Base-by-base conservation (phyloP, 805 yeast genomes). In the Spathaspora boniae region DNA sequence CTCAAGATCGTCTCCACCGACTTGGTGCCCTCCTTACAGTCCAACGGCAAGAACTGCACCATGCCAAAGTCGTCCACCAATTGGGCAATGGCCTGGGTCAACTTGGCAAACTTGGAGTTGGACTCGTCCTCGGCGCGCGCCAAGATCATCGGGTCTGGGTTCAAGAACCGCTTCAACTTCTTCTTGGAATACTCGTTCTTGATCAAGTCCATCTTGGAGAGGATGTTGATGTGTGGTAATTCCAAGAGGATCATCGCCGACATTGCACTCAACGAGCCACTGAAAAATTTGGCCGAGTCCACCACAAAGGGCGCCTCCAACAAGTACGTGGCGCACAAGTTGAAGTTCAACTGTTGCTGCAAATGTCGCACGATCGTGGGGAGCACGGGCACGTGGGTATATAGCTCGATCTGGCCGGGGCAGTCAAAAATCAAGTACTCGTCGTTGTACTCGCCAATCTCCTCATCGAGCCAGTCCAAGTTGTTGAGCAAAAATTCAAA, bases 211-310 rank as follows among this genome's bases (percentile, higher is more conserved):
- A 86, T 62, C 54, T 93, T 93, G 37, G 95, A 83, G 31, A 93
- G 67, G 14, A 93, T 78, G 54, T 93, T 93, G 38, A 93, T 80
- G 56, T 93, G 99, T 11, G 99, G 99, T 27, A 91, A 71, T 58
- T 93, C 99, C 34, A 93, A 69, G 40, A 93, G 68, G 19, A 93
- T 86, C 99, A 93, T 93, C 1, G 98, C 96, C 16, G 95, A 82
- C 99, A 93, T 93, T 15, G 99, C 99, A 55, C 89, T 79, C 40
- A 93, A 68, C 0, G 96, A 94, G 3, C 98, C 99, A 36, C 95
- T 82, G 58, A 93, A 93, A 60, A 88, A 93, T 61, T 94, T 94
- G 8, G 95, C 76, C 29, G 79, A 74, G 57, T 93, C 99, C 38
- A 91, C 70, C 30, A 91, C 85, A 59, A 93, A 93, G 3, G 98